These are phyloP conservation scores for Salvia splendens DNA, from an alignment of 257 asterid species.

Conservation along the genomic window DNA sequence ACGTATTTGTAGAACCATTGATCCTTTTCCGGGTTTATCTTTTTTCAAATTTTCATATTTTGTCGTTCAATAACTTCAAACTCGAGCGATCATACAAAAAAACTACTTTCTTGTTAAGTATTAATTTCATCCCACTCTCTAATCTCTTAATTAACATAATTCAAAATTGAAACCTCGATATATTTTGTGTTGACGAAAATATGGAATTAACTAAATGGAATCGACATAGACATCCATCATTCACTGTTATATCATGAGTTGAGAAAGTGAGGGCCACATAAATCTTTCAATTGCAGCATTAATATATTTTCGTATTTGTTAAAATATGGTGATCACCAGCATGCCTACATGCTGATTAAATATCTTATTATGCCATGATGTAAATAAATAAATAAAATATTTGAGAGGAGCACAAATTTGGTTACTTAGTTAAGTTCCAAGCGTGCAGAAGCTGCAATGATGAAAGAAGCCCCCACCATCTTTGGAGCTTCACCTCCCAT, in stretches of 20 bases:
- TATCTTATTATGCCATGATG: neutral
- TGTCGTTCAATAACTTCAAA: no score
- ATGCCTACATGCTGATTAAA: neutral
- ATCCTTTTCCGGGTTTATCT: no score
- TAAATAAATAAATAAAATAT: neutral
- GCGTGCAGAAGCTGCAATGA: slow-evolving; percentile 53
- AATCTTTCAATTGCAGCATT: slow-evolving; percentile 35
- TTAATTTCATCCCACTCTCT: no score
- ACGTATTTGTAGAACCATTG: no score
- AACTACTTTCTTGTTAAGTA: no score
- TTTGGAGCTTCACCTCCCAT: slow-evolving; percentile 29
- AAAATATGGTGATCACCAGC: slow-evolving; percentile 23
- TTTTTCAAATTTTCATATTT: no score
- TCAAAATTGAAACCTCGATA: no score
- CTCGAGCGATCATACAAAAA: no score
- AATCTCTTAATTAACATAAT: no score
- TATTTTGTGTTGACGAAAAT: no score
- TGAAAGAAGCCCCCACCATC: slow-evolving; percentile 43
- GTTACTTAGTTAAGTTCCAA: slow-evolving; percentile 34
- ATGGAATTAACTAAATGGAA: no score
- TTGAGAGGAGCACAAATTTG: neutral
- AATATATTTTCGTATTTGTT: slow-evolving; percentile 29
- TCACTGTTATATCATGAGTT: slow-evolving; percentile 13
- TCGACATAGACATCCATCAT: slow-evolving; percentile 26
- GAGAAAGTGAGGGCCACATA: slow-evolving; percentile 41